Evolutionary conservation across 2,329 filamentous ascomycete genomes (phyloP).

Genomic region (Botrytis tulipae): DNA sequence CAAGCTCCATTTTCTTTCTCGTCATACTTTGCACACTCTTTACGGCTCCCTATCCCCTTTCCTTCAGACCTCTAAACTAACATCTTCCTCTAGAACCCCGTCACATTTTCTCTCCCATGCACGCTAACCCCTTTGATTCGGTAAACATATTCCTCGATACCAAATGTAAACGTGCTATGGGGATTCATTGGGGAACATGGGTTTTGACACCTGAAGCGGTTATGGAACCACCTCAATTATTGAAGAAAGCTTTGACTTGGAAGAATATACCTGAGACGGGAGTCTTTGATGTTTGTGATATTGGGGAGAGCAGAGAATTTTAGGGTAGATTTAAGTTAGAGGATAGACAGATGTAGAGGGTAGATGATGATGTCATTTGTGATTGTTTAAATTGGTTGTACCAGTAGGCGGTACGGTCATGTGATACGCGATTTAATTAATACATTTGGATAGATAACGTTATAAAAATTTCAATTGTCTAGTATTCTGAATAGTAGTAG

Average conservation of each 20-base stretch:
- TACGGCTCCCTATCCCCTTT: neutral
- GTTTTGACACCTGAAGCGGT: slow-evolving; percentile 72
- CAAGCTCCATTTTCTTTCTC: neutral
- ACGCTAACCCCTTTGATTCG: slow-evolving; percentile 81
- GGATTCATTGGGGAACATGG: slow-evolving; percentile 82
- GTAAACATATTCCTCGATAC: slow-evolving; percentile 90
- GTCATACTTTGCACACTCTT: neutral
- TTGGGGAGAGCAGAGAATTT: slow-evolving; percentile 81
- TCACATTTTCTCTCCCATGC: slow-evolving; percentile 72
- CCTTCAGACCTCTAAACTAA: neutral
- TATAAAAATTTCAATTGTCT: no score
- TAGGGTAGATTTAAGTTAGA: slow-evolving; percentile 38
- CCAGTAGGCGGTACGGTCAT: neutral
- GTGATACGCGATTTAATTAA: neutral
- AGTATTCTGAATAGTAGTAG: no score
- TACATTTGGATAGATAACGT: neutral
- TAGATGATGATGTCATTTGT: neutral
- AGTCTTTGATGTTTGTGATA: slow-evolving; percentile 77
- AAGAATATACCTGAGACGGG: slow-evolving; percentile 68
- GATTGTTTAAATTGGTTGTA: neutral
- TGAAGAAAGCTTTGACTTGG: slow-evolving; percentile 68
- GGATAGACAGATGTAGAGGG: neutral
- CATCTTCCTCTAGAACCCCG: slow-evolving; percentile 50
- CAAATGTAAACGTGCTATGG: slow-evolving; percentile 72
- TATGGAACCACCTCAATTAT: slow-evolving; percentile 71